A percentile compares a stretch with the other conserved stretches of the same genome.
These are phyloP conservation scores for Zygoascus flipseniorum DNA, from an alignment of 805 yeast species.

Conservation along the genomic window DNA sequence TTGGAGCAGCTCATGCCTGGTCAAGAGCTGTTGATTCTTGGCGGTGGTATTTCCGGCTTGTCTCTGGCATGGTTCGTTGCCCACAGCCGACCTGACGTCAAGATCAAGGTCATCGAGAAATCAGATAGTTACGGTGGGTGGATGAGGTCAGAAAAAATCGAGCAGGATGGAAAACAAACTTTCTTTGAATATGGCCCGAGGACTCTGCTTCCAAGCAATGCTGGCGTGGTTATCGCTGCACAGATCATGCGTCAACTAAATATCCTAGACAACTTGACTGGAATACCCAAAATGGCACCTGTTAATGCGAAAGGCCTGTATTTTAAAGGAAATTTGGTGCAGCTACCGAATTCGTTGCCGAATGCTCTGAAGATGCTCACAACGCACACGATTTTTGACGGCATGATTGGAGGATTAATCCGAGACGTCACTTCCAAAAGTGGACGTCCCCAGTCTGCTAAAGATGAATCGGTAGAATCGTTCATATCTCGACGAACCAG, in stretches of 20 bases:
- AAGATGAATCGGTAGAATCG: conserved; percentile 65
- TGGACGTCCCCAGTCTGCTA: conserved; percentile 11
- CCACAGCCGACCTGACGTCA: conserved; percentile 68
- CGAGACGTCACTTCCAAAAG: conserved; percentile 26
- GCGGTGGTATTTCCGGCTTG: conserved; percentile 85
- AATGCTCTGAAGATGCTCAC: conserved; percentile 17
- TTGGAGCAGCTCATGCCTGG: conserved; percentile 25
- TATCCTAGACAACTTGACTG: conserved; percentile 42
- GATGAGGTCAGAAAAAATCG: conserved; percentile 40
- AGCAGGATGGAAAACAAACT: conserved; percentile 21
- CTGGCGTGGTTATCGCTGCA: conserved; percentile 41
- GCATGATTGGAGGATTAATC: conserved; percentile 45
- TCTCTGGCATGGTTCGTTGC: conserved; percentile 39
- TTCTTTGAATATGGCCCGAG: conserved; percentile 83
- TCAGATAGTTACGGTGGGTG: conserved; percentile 64
- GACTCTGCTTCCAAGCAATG: conserved; percentile 74
- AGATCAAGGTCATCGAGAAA: conserved; percentile 55
- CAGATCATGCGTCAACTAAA: conserved; percentile 36
- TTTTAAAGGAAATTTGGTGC: conserved; percentile 24
- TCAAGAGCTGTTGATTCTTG: conserved; percentile 58
- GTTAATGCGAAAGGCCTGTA: conserved; percentile 71
- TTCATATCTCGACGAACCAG: conserved; percentile 70
- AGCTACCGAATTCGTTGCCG: conserved; percentile 21
- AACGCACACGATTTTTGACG: conserved; percentile 32
- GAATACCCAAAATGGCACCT: conserved; percentile 45